Percentiles rank a stretch among this genome's conserved stretches.
These are phyloP conservation scores for Boletus reticuloceps DNA, from an alignment of 768 basidiomycete genomes.

Conservation along the genomic window DNA sequence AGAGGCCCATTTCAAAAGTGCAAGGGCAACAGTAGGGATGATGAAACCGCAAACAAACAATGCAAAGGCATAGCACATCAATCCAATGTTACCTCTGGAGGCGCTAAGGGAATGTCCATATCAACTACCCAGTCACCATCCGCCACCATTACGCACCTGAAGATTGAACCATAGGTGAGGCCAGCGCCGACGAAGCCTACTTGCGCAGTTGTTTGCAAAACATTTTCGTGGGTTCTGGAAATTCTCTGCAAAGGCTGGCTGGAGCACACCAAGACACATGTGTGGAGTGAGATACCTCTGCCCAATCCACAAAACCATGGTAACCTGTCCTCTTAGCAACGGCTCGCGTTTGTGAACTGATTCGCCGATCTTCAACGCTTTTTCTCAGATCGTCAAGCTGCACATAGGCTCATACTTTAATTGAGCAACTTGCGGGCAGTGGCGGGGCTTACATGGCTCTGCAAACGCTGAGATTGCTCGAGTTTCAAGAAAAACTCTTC, in stretches of 20 bases:
- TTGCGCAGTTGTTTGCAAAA: background rate
- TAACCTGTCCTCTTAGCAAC: constrained; percentile 1
- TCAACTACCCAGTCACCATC: background rate
- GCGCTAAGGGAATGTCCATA: background rate
- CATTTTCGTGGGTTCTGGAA: constrained; percentile 3
- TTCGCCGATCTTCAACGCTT: background rate
- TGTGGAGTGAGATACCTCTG: constrained; percentile 4
- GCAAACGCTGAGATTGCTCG: background rate
- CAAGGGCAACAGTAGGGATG: constrained; percentile 18
- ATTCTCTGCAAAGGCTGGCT: background rate
- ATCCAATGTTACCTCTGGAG: constrained; percentile 19
- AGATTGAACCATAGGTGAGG: constrained; percentile 26
- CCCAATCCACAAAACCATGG: constrained; percentile 23
- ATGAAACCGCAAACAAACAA: constrained; percentile 28
- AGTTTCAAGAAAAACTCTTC: background rate
- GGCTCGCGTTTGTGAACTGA: constrained; percentile 16
- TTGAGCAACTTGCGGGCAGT: background rate
- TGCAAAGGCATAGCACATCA: constrained; percentile 24
- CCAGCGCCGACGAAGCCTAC: constrained; percentile 2
- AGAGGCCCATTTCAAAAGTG: constrained; percentile 20
- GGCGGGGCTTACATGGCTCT: background rate
- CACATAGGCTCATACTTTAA: background rate
- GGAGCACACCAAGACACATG: background rate
- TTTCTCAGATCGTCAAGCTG: background rate
- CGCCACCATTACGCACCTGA: constrained; percentile 16